A percentile compares a stretch with the other conserved stretches of the same genome.
These are phyloP conservation scores for Apodospora peruviana DNA, from an alignment of 495 filamentous ascomycete genomes.

Conservation along the genomic window DNA sequence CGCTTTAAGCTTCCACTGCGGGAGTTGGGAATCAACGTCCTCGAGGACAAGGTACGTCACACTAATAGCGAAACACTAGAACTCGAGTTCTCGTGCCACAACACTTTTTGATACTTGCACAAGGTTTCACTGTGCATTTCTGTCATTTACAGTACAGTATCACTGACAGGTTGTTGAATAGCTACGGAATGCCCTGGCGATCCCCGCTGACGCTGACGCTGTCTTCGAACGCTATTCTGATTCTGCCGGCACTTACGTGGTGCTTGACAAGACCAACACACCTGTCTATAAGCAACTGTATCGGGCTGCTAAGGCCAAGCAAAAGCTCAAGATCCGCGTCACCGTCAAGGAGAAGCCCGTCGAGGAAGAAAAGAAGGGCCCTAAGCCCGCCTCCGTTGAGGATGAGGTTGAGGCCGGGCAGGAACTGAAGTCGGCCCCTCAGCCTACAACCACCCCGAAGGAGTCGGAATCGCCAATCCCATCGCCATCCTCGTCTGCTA, in stretches of 20 bases:
- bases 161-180: constrained; percentile 34
- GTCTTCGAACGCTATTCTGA: constrained; percentile 95
- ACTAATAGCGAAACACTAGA: neutral
- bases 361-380: constrained; percentile 10
- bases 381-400: constrained; percentile 22
- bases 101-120: too few species aligned
- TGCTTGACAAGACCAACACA: constrained; percentile 69
- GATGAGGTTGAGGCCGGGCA: constrained; percentile 22
- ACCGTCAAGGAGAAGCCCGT: constrained; percentile 36
- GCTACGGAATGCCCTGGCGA: constrained; percentile 69
- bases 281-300: constrained; percentile 94
- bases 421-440: constrained; percentile 4
- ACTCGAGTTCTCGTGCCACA: too few species aligned
- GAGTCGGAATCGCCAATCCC: neutral
- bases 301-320: constrained; percentile 95
- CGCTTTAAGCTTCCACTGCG: constrained; percentile 86
- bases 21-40: constrained; percentile 69
- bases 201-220: constrained; percentile 62
- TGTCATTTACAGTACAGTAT: too few species aligned
- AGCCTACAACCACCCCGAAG: neutral
- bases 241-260: constrained; percentile 74
- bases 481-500: neutral
- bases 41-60: constrained; percentile 80
- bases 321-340: constrained; percentile 87
- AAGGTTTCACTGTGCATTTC: too few species aligned